Evolutionary conservation across 2,329 filamentous ascomycete genomes (phyloP).

Genomic region (Colletotrichum horii): DNA sequence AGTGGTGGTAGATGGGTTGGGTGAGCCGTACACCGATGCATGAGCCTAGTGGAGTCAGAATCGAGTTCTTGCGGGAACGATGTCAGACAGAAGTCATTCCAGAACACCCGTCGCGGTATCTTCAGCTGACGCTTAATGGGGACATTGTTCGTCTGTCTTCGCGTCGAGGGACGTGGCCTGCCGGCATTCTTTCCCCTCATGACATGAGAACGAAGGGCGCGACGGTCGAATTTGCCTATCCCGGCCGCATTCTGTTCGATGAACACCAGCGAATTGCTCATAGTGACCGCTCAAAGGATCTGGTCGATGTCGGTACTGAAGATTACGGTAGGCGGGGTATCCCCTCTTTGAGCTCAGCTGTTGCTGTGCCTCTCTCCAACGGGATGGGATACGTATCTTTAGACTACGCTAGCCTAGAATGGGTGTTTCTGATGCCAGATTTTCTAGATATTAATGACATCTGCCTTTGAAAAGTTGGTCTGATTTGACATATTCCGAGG

Average conservation of each 20-base stretch:
- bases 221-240: not conserved
- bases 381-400: not conserved
- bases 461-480: not conserved
- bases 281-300: not conserved
- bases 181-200: conserved; percentile 9
- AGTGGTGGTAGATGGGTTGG: not conserved
- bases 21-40: not conserved
- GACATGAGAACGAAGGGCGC: not conserved
- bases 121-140: not conserved
- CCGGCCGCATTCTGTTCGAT: not conserved
- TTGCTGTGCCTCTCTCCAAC: not conserved
- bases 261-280: not conserved
- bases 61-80: not conserved
- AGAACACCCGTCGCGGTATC: conserved; percentile 2
- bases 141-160: not conserved
- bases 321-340: not conserved
- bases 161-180: not conserved
- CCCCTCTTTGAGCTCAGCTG: not conserved
- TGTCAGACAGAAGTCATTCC: not conserved
- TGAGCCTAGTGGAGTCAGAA: not conserved
- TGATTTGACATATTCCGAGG: not conserved
- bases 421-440: not conserved
- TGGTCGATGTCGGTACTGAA: not conserved
- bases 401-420: not conserved
- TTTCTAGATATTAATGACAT: not conserved